Percentiles rank a stretch among this genome's conserved stretches.
These are phyloP conservation scores for Flaveria linearis DNA, from an alignment of 129 eudicot species.

Conservation along the genomic window DNA sequence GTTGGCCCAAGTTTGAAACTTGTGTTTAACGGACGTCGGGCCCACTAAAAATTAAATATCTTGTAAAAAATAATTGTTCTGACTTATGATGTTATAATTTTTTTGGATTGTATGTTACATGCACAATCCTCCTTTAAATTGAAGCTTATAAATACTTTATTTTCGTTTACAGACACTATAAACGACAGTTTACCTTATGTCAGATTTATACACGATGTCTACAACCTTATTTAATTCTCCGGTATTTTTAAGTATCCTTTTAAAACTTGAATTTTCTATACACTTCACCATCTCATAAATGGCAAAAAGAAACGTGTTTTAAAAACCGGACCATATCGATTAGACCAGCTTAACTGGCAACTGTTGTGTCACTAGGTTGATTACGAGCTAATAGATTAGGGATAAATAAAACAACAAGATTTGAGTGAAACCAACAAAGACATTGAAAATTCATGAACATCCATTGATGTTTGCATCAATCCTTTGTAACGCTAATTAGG, in stretches of 20 bases:
- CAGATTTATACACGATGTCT: too few species aligned
- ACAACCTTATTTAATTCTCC: not conserved
- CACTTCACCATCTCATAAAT: not conserved
- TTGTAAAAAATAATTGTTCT: too few species aligned
- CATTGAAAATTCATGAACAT: not conserved
- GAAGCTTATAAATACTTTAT: too few species aligned
- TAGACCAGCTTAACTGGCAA: too few species aligned
- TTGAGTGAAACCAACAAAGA: not conserved
- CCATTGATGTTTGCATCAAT: too few species aligned
- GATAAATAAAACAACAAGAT: not conserved
- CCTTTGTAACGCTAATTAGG: too few species aligned
- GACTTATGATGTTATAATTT: not conserved
- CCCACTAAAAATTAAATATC: not conserved
- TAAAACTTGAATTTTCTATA: not conserved
- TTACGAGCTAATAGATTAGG: not conserved
- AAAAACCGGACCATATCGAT: not conserved
- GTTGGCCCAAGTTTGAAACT: conserved; percentile 32
- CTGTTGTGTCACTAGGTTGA: not conserved
- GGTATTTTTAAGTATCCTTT: not conserved
- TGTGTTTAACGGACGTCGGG: conserved; percentile 5
- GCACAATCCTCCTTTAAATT: too few species aligned
- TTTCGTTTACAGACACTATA: too few species aligned
- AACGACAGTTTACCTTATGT: too few species aligned
- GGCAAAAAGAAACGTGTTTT: not conserved
- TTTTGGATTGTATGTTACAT: too few species aligned